Base-by-base conservation (phyloP, 371 early-diverging fungal genomes). In the Haplosporangium sp. region DNA sequence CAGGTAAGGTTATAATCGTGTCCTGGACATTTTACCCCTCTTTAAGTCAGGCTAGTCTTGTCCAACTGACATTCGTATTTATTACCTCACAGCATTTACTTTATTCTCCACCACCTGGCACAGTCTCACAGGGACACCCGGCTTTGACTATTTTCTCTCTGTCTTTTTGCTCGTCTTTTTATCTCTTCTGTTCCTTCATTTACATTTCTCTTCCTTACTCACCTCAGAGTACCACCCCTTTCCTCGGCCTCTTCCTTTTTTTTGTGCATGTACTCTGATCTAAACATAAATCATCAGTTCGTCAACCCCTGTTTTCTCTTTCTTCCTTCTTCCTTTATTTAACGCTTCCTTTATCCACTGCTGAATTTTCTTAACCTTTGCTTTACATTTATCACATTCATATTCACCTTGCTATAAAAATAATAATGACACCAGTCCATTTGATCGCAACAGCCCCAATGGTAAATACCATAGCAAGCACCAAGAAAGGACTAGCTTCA, bases 381-480 rank as follows among this genome's bases (percentile, higher is more conserved):
- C 55, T 55, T 20, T 34, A 2, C 56, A 56, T 20, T 34, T 10
- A 27, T 11, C 20, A 1, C 11, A 56, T 27, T 27, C 27, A 27
- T 27, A 27, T 55, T 27, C 55, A 55, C 55, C 34, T 47, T 7
- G 47, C 62, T 34, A 7, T 48, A 3, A 11, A 9, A 2, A 15
- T 4, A 37, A 65, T 35, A 53, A 67, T 67, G 67, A 48, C 67
- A 5, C 38, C 67, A 35, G 37, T 61, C 19, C 62, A 65, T 3
- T 34, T 67, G 6, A 44, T 58, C 13, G 19, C 63, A 4, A 52
- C 71, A 1, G 34, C 63, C 27, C 71, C 72, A 3, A 62, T 62
- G 44, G 44, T 65, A 34, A 40, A 40, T 38, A 40, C 65, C 4
- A 48, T 44, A 9, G 55, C 59, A 2, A 45, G 2, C 20, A 27